A percentile compares a stretch with the other conserved stretches of the same genome.
These are phyloP conservation scores for Blastosporella zonata DNA, from an alignment of 1,284 basidiomycete species.

Conservation along the genomic window DNA sequence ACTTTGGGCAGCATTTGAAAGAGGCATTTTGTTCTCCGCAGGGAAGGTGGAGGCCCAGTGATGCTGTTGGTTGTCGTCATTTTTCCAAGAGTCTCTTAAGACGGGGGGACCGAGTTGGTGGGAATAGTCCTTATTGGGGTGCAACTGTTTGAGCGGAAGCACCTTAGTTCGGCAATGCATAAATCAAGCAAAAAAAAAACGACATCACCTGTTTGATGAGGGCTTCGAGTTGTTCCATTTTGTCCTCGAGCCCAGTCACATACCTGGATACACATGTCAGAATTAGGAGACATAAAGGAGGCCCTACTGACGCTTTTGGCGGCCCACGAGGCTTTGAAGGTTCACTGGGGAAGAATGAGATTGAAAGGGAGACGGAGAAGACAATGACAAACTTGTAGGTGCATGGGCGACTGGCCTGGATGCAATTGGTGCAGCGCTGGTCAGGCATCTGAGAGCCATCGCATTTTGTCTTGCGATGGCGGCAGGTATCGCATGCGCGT, in stretches of 20 bases:
- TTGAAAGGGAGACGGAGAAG: conserved; percentile 7
- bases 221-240: conserved; percentile 68
- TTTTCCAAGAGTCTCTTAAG: conserved; percentile 72
- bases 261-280: conserved; percentile 47
- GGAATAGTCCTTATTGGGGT: conserved; percentile 66
- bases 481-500: conserved; percentile 69
- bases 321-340: conserved; percentile 79
- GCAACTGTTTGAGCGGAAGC: conserved; percentile 43
- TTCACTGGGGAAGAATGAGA: conserved; percentile 42
- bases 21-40: background rate
- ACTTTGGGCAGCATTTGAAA: background rate
- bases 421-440: conserved; percentile 72
- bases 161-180: background rate
- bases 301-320: conserved; percentile 64
- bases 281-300: conserved; percentile 5
- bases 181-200: conserved; percentile 4
- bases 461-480: conserved; percentile 66
- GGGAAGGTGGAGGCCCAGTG: conserved; percentile 3
- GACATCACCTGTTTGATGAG: conserved; percentile 58
- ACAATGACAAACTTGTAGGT: conserved; percentile 62
- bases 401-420: conserved; percentile 60
- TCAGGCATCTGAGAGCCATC: conserved; percentile 61
- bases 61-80: conserved; percentile 11
- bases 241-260: conserved; percentile 74
- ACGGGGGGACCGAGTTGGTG: conserved; percentile 67